These are phyloP conservation scores for Elongisporangium undulatum DNA, from an alignment of 352 stramenopile species.

Conservation along the genomic window DNA sequence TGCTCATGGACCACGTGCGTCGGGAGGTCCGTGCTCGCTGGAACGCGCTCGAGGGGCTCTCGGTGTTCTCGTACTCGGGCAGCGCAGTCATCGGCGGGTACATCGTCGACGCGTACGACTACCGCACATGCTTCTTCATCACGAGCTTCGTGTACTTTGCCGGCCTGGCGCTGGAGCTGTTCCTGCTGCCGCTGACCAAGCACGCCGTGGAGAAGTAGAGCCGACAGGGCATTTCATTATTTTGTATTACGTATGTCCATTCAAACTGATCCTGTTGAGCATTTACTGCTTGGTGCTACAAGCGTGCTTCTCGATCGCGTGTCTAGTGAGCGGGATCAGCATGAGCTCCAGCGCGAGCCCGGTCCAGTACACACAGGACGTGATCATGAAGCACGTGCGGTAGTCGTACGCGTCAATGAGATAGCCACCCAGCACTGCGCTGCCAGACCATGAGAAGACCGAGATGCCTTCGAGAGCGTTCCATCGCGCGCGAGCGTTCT, in stretches of 20 bases:
- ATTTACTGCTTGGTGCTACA: too few relatives aligned
- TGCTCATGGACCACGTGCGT: slow-evolving; percentile 20
- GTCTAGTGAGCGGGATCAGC: slow-evolving; percentile 57
- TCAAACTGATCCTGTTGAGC: too few relatives aligned
- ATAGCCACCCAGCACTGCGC: slow-evolving; percentile 70
- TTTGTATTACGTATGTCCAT: not conserved
- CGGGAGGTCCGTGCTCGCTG: slow-evolving; percentile 17
- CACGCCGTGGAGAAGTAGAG: slow-evolving; percentile 14
- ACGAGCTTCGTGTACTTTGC: slow-evolving; percentile 23
- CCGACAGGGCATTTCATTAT: not conserved
- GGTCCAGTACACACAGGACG: slow-evolving; percentile 54
- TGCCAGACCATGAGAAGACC: slow-evolving; percentile 78
- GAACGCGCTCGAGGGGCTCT: slow-evolving; percentile 24
- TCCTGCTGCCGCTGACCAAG: slow-evolving; percentile 6
- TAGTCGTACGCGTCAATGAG: slow-evolving; percentile 78
- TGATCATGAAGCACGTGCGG: slow-evolving; percentile 79
- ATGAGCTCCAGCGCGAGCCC: slow-evolving; percentile 55
- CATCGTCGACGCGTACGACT: slow-evolving; percentile 22
- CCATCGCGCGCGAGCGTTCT: slow-evolving; percentile 69
- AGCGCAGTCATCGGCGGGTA: slow-evolving; percentile 26
- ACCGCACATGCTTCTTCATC: slow-evolving; percentile 31
- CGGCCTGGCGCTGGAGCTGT: slow-evolving; percentile 14
- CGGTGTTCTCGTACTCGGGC: slow-evolving; percentile 25
- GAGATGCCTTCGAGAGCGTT: slow-evolving; percentile 71
- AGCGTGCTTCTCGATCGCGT: slow-evolving; percentile 42